phyloP scores from a whole-genome alignment of 495 filamentous ascomycete species.

The Evernia prunastri region DNA sequence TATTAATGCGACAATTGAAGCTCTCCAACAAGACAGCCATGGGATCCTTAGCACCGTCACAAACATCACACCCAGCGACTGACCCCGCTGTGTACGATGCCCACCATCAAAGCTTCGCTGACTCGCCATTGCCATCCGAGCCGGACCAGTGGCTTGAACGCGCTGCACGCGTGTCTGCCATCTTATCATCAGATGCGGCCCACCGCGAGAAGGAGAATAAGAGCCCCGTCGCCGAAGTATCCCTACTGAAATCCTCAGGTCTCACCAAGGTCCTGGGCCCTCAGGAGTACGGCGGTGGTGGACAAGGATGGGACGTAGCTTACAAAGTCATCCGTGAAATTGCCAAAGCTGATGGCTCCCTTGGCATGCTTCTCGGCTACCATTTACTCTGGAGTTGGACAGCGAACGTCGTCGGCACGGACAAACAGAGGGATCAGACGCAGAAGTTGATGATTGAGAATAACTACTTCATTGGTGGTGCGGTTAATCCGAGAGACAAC shows the following conservation, averaged over 20 bases:
- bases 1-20: not conserved
- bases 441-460: constrained; percentile 48
- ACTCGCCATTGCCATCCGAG: constrained; percentile 34
- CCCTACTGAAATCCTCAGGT: constrained; percentile 50
- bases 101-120: constrained; percentile 43
- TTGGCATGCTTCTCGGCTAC: constrained; percentile 55
- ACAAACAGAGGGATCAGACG: constrained; percentile 47
- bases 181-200: constrained; percentile 47
- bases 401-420: constrained; percentile 48
- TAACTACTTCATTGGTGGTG: constrained; percentile 57
- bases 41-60: not conserved
- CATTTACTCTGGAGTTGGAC: constrained; percentile 57
- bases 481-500: constrained; percentile 55
- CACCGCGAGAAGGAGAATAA: constrained; percentile 50
- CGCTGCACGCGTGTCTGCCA: constrained; percentile 46
- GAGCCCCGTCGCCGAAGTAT: constrained; percentile 48
- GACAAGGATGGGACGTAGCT: constrained; percentile 48
- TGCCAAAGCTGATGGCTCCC: constrained; percentile 53
- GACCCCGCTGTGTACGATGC: constrained; percentile 47
- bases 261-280: constrained; percentile 51
- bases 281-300: constrained; percentile 51
- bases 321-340: constrained; percentile 54
- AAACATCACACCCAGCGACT: constrained; percentile 30
- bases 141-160: constrained; percentile 44
- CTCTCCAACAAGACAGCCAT: not conserved